These are phyloP conservation scores for Secale cereale DNA, from an alignment of 176 grass and related monocot species.

Conservation along the genomic window DNA sequence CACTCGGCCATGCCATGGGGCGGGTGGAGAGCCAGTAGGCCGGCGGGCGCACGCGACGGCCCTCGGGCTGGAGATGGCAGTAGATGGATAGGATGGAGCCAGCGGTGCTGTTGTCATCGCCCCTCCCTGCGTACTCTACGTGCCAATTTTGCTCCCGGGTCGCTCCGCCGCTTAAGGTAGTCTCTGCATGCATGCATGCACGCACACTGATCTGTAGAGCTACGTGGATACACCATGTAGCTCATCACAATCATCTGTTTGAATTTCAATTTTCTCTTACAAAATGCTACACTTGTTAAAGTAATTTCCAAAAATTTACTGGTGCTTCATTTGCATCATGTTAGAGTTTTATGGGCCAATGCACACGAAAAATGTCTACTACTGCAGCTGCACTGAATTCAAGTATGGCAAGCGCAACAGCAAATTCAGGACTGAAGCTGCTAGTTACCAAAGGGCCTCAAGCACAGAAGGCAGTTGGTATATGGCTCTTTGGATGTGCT, in stretches of 20 bases:
- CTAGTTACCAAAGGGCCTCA: slow-evolving; percentile 72
- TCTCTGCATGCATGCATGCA: too few species aligned
- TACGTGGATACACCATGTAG: neutral
- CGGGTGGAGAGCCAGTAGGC: neutral
- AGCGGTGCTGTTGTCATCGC: neutral
- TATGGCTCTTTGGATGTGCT: slow-evolving; percentile 94
- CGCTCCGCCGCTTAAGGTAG: neutral
- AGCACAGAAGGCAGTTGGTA: slow-evolving; percentile 79
- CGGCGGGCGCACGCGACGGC: neutral
- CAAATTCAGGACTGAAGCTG: slow-evolving; percentile 70
- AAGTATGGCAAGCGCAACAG: slow-evolving; percentile 2
- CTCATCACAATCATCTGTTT: neutral
- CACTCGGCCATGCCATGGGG: neutral
- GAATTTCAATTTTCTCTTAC: neutral
- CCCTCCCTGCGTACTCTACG: neutral
- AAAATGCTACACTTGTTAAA: neutral
- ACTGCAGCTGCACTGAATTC: slow-evolving; percentile 46
- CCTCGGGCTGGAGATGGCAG: neutral
- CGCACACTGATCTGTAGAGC: too few species aligned
- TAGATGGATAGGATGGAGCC: slow-evolving; percentile 8
- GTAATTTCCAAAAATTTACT: neutral
- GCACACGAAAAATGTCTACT: slow-evolving; percentile 65
- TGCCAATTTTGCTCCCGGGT: slow-evolving; percentile 1
- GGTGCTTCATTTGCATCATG: neutral
- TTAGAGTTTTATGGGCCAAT: slow-evolving; percentile 41